A percentile compares a stretch with the other conserved stretches of the same genome.
phyloP scores from a whole-genome alignment of 495 filamentous ascomycete genomes.

The Umbilicaria muhlenbergii region DNA sequence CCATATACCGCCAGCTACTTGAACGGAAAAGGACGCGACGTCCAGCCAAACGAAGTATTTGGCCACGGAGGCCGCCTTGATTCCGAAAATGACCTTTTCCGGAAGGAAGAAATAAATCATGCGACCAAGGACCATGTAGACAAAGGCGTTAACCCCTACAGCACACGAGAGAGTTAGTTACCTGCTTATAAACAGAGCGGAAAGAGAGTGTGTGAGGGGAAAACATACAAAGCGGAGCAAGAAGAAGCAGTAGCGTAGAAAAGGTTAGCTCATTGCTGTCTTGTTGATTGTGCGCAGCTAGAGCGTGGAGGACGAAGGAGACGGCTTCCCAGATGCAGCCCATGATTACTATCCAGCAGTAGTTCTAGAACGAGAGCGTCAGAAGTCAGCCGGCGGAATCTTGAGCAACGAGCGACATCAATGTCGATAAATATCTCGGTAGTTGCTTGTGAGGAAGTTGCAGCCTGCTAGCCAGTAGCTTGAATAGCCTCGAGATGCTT shows the following conservation, averaged over 20 bases:
- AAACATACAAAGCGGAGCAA: constrained; percentile 17
- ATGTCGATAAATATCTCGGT: too few species aligned
- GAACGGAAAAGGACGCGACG: constrained; percentile 46
- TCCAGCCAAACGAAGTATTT: constrained; percentile 49
- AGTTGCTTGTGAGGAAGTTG: too few species aligned
- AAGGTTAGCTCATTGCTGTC: not conserved
- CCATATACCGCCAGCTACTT: constrained; percentile 35
- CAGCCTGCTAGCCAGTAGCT: too few species aligned
- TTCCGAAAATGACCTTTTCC: constrained; percentile 24
- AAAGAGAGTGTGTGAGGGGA: not conserved
- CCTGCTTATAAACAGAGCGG: constrained; percentile 8
- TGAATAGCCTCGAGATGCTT: too few species aligned
- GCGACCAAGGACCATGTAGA: constrained; percentile 53
- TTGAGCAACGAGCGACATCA: too few species aligned
- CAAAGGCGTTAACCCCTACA: constrained; percentile 44
- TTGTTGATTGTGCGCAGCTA: constrained; percentile 10
- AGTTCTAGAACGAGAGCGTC: constrained; percentile 4
- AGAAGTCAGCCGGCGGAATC: too few species aligned
- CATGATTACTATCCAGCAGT: constrained; percentile 40
- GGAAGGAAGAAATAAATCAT: constrained; percentile 45
- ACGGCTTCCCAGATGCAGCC: constrained; percentile 28
- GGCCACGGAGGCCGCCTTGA: constrained; percentile 34
- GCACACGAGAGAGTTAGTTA: not conserved
- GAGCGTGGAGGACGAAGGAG: constrained; percentile 24
- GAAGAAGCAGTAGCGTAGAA: constrained; percentile 15